Evolutionary conservation across 257 asterid genomes (phyloP), one percentile per base, ranked within the genome.

Genomic region (Solanum dulcamara): DNA sequence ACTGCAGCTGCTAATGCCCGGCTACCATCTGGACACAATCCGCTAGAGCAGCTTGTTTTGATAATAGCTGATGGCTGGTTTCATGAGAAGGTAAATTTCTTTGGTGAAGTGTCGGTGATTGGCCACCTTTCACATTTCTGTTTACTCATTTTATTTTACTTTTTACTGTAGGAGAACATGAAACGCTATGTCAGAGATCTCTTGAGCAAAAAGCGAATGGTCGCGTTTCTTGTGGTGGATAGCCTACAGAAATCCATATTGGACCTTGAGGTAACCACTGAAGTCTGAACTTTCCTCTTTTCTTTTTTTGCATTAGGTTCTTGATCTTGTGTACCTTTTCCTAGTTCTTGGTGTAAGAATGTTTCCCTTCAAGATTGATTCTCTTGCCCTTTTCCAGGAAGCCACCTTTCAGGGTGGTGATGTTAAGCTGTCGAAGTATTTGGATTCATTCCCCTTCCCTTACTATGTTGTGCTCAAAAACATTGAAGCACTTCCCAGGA

Each of bases 41-140:
- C 99, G 24, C 93, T 97, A 17, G 96, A 97, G 93, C 99, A 95
- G 92, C 98, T 97, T 81, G 98, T 95, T 83, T 88, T 97, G 85
- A 93, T 97, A 81, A 94, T 97, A 71, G 97, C 98, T 14, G 99
- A 97, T 84, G 99, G 98, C 70, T 93, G 95, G 38, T 92, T 94
- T 81, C 95, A 88, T 35, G 98, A 97, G 94, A 95, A 92, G 97
- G 98, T 94, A 91, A 37, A 44, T 72, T 48, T 51, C 11, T 85
- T 84, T 37, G 26, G 83, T 74, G 17, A 11, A 62, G 38, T 9
- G 35, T 13, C 1, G 28, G 20, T 38, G 37, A 38, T 20, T 51
- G 22, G 22, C 40, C 42, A 18, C 62, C 72, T 81, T 44, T 75
- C 57, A n/a, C 80, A 79, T 26, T 37, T 17, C 60, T 67, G 28